Evolutionary conservation across 1,284 basidiomycete species (phyloP).

Genomic region (Athelia psychrophila): DNA sequence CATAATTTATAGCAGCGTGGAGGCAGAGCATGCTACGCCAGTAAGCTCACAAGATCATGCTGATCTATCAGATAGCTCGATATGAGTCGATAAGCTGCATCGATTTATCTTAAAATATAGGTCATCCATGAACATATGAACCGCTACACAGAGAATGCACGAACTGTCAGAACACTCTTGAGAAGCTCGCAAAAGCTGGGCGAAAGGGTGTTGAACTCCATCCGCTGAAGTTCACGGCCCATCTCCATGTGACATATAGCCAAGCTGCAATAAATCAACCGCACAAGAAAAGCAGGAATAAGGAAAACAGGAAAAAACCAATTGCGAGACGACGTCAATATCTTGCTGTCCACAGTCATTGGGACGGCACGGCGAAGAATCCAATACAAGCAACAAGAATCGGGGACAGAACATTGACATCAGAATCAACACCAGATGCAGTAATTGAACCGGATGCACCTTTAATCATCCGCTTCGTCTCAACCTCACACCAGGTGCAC

Average conservation of each 20-base stretch:
- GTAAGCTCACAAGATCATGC: no score
- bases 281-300: slow-evolving; percentile 66
- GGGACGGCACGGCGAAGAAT: slow-evolving; percentile 23
- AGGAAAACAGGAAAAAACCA: slow-evolving; percentile 73
- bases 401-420: no score
- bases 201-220: slow-evolving; percentile 73
- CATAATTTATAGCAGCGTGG: no score
- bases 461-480: no score
- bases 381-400: no score
- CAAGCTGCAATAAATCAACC: slow-evolving; percentile 57
- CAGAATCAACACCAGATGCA: no score
- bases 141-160: slow-evolving; percentile 80
- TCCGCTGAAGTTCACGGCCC: slow-evolving; percentile 73
- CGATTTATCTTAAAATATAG: slow-evolving; percentile 48
- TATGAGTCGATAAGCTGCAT: background rate
- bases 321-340: slow-evolving; percentile 23
- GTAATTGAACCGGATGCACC: no score
- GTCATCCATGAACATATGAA: slow-evolving; percentile 78
- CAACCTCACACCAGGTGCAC: no score
- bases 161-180: slow-evolving; percentile 78
- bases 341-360: background rate
- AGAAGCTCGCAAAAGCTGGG: slow-evolving; percentile 80
- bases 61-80: slow-evolving; percentile 34
- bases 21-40: no score
- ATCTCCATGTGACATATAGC: slow-evolving; percentile 75